Evolutionary conservation across 441 rosid species (phyloP).

Genomic region (Croton setiger): DNA sequence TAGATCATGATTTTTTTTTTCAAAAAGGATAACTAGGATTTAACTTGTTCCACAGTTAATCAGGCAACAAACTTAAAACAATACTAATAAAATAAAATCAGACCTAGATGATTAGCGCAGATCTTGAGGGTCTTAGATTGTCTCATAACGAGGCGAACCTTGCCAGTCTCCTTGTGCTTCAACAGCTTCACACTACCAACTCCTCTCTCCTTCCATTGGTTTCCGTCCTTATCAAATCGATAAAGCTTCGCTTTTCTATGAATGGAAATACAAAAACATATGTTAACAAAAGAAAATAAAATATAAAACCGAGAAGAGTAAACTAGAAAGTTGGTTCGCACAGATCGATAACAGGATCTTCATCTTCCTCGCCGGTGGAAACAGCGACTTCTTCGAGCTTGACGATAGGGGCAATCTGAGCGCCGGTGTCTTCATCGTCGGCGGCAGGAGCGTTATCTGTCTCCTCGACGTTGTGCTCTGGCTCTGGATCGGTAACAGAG

Average conservation of each 20-base stretch:
- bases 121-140: conserved; percentile 90
- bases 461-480: conserved; percentile 17
- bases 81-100: neutral
- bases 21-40: neutral
- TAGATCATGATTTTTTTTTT: neutral
- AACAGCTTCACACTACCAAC: conserved; percentile 78
- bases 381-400: conserved; percentile 84
- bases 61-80: too few relatives aligned
- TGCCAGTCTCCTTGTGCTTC: conserved; percentile 65
- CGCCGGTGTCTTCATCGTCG: conserved; percentile 97
- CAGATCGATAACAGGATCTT: conserved; percentile 82
- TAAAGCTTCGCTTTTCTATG: conserved; percentile 72
- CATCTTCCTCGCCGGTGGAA: conserved; percentile 91
- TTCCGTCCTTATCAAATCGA: conserved; percentile 69
- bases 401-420: conserved; percentile 87
- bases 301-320: too few relatives aligned
- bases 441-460: conserved; percentile 60
- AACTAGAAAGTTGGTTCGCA: conserved; percentile 20
- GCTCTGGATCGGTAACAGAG: conserved; percentile 10
- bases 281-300: neutral
- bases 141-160: conserved; percentile 84
- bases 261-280: neutral
- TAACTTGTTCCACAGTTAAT: neutral
- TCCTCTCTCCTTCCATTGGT: conserved; percentile 94
- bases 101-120: conserved; percentile 91